These are phyloP conservation scores for Pyrrhoderma lamaoense DNA, from an alignment of 1,284 basidiomycete species.

Conservation along the genomic window DNA sequence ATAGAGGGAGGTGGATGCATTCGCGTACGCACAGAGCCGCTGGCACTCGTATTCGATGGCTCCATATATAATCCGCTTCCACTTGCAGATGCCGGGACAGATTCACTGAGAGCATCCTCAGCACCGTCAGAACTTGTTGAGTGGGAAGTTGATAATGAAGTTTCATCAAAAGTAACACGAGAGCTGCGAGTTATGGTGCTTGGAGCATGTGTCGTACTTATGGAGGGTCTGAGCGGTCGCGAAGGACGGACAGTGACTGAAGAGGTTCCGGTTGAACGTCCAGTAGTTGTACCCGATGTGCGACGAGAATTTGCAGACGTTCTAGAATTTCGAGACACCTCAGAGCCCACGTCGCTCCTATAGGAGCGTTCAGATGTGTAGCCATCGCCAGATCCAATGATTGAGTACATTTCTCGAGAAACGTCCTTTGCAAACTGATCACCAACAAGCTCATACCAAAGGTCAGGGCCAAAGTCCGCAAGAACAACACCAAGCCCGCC, in stretches of 20 bases:
- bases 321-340: background rate
- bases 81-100: background rate
- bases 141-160: constrained; percentile 15
- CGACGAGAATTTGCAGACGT: constrained; percentile 7
- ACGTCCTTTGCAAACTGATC: constrained; percentile 37
- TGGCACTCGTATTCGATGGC: constrained; percentile 12
- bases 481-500: constrained; percentile 59
- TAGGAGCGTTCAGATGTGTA: constrained; percentile 2
- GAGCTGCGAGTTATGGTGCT: constrained; percentile 14
- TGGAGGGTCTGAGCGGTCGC: background rate
- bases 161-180: constrained; percentile 17
- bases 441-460: constrained; percentile 51
- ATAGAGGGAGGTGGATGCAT: constrained; percentile 9
- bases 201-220: background rate
- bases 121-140: constrained; percentile 4
- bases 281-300: constrained; percentile 1
- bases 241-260: constrained; percentile 13
- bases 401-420: constrained; percentile 46
- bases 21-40: constrained; percentile 5
- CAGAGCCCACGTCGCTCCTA: constrained; percentile 10
- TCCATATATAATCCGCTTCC: constrained; percentile 15
- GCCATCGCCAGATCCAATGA: constrained; percentile 27
- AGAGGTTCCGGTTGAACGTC: constrained; percentile 9
- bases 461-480: constrained; percentile 53
- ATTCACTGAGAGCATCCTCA: constrained; percentile 7